These are phyloP conservation scores for Metschnikowia cerradonensis DNA, from an alignment of 805 yeast species.

Conservation along the genomic window DNA sequence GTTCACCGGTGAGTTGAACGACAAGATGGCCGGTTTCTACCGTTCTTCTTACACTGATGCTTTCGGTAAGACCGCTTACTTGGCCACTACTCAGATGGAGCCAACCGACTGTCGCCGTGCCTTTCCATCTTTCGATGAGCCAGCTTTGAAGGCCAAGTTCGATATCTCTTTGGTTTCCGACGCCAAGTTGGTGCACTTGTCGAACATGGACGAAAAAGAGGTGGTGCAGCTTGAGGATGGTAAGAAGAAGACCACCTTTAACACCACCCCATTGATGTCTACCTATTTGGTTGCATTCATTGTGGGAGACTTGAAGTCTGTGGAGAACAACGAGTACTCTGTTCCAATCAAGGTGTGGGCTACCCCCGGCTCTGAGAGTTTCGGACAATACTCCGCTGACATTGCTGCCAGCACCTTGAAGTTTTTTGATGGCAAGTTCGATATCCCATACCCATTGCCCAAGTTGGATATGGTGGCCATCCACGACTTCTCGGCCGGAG, in stretches of 20 bases:
- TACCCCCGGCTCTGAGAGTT: conserved; percentile 69
- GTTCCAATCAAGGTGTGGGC: conserved; percentile 79
- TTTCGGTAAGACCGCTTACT: conserved; percentile 61
- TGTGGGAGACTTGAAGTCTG: conserved; percentile 73
- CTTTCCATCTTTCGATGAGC: conserved; percentile 84
- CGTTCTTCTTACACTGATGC: conserved; percentile 56
- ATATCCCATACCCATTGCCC: conserved; percentile 73
- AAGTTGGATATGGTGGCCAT: conserved; percentile 80
- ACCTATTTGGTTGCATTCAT: conserved; percentile 84
- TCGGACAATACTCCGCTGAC: conserved; percentile 70
- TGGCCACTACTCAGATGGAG: conserved; percentile 85
- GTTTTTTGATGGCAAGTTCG: conserved; percentile 69
- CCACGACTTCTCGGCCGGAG: conserved; percentile 82
- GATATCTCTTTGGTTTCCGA: conserved; percentile 59
- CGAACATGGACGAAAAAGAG: conserved; percentile 63
- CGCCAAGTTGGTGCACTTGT: conserved; percentile 53
- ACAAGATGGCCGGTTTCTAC: conserved; percentile 81
- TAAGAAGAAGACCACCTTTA: conserved; percentile 57
- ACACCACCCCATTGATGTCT: conserved; percentile 78
- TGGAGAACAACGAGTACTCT: conserved; percentile 60
- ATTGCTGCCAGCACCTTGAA: conserved; percentile 71
- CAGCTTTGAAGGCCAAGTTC: conserved; percentile 71
- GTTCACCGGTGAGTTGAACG: conserved; percentile 63
- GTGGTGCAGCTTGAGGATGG: conserved; percentile 40
- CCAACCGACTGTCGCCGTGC: conserved; percentile 85